Evolutionary conservation across 495 filamentous ascomycete species (phyloP).

Genomic region (Ascobolus immersus): DNA sequence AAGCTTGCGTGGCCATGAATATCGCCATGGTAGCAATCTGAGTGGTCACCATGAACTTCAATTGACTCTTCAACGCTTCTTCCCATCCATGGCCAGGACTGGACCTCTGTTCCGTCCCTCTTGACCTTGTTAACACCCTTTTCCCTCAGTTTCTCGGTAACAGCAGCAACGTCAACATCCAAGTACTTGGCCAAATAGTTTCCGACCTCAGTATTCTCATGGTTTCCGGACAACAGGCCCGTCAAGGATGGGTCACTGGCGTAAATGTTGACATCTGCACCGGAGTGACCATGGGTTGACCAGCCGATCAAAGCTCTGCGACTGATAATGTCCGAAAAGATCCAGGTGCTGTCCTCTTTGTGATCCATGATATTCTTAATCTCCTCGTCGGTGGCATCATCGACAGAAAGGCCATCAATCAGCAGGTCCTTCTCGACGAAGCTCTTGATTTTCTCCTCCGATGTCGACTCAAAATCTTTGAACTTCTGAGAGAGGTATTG

Average conservation of each 20-base stretch:
- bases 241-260: slow-evolving; percentile 17
- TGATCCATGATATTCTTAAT: slow-evolving; percentile 34
- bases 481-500: slow-evolving; percentile 40
- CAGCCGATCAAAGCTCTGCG: slow-evolving; percentile 73
- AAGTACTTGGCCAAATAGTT: slow-evolving; percentile 56
- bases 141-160: slow-evolving; percentile 46
- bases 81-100: slow-evolving; percentile 14
- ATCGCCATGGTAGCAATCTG: slow-evolving; percentile 14
- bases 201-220: slow-evolving; percentile 87
- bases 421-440: slow-evolving; percentile 17
- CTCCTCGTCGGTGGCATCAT: slow-evolving; percentile 46
- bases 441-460: slow-evolving; percentile 12
- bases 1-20: too few relatives aligned
- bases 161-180: slow-evolving; percentile 44
- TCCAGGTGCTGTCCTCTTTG: slow-evolving; percentile 25
- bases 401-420: slow-evolving; percentile 40
- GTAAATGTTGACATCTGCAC: slow-evolving; percentile 31
- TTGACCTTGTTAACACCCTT: slow-evolving; percentile 22
- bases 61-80: slow-evolving; percentile 10
- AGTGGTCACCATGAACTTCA: slow-evolving; percentile 1
- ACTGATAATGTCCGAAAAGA: slow-evolving; percentile 69
- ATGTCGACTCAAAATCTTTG: slow-evolving; percentile 20
- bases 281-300: slow-evolving; percentile 28
- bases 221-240: slow-evolving; percentile 47
- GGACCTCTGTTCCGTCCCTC: background rate